phyloP scores from a whole-genome alignment of 768 basidiomycete genomes.

The Sporobolomyces pararoseus region DNA sequence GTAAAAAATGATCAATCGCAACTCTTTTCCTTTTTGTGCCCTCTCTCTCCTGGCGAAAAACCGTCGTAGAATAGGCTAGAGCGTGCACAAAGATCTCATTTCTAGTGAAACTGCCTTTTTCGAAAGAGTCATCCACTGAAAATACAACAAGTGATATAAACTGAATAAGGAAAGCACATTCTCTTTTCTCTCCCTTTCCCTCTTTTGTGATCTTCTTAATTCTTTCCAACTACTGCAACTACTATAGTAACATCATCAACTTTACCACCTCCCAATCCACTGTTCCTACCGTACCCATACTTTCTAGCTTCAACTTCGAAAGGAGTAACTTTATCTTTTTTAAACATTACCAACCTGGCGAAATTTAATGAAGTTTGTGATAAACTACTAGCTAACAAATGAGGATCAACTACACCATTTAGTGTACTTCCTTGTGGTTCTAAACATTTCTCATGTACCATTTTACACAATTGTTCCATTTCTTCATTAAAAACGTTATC shows the following conservation, averaged over 20 bases:
- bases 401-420: not conserved
- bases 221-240: slow-evolving; percentile 20
- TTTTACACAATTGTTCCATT: slow-evolving; percentile 18
- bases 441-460: slow-evolving; percentile 14
- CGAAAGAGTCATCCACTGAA: too few relatives aligned
- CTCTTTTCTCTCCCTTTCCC: too few relatives aligned
- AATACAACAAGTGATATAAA: not conserved
- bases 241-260: slow-evolving; percentile 39
- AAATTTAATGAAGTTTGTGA: slow-evolving; percentile 39
- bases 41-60: too few relatives aligned
- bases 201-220: not conserved
- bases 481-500: slow-evolving; percentile 43
- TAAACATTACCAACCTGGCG: slow-evolving; percentile 35
- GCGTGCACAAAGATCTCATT: too few relatives aligned
- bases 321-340: slow-evolving; percentile 41
- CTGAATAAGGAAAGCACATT: not conserved
- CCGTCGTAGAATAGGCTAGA: too few relatives aligned
- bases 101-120: too few relatives aligned
- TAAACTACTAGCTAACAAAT: slow-evolving; percentile 17
- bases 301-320: slow-evolving; percentile 41
- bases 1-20: too few relatives aligned
- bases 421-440: slow-evolving; percentile 2
- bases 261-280: slow-evolving; percentile 41
- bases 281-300: slow-evolving; percentile 19
- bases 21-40: too few relatives aligned